A percentile compares a stretch with the other conserved stretches of the same genome.
phyloP scores from a whole-genome alignment of 2,329 filamentous ascomycete species.

The Diaporthe sp. region DNA sequence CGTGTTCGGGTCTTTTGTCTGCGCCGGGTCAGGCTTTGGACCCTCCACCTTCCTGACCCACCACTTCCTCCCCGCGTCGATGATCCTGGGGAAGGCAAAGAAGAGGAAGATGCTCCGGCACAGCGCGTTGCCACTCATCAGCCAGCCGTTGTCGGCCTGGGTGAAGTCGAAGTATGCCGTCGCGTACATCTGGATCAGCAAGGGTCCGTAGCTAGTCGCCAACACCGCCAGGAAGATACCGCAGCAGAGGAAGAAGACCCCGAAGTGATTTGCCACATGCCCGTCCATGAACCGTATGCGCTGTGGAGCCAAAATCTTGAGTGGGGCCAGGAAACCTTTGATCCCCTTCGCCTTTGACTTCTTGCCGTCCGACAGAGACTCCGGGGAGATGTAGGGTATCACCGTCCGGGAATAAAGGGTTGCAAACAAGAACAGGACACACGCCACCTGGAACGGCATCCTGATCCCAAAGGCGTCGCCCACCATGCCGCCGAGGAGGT shows the following conservation, averaged over 20 bases:
- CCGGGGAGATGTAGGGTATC: constrained; percentile 66
- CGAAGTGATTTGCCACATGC: constrained; percentile 66
- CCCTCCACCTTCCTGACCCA: constrained; percentile 56
- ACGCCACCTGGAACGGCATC: constrained; percentile 75
- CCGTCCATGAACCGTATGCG: constrained; percentile 65
- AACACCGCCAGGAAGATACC: constrained; percentile 76
- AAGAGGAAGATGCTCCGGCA: constrained; percentile 67
- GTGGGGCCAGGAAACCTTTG: constrained; percentile 71
- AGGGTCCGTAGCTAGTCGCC: constrained; percentile 75
- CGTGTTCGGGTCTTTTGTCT: constrained; percentile 1
- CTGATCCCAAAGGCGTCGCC: constrained; percentile 74
- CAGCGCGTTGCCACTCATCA: constrained; percentile 66
- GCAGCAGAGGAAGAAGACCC: constrained; percentile 72
- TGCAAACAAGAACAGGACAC: constrained; percentile 66
- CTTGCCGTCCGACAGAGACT: constrained; percentile 52
- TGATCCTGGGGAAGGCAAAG: constrained; percentile 63
- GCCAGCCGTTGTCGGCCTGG: constrained; percentile 65
- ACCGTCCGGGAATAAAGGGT: constrained; percentile 58
- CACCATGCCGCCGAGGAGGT: constrained; percentile 74
- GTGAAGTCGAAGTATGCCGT: constrained; percentile 65
- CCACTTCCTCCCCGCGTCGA: constrained; percentile 60
- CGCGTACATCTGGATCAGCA: constrained; percentile 70
- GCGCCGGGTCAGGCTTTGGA: constrained; percentile 46
- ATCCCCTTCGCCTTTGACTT: constrained; percentile 55
- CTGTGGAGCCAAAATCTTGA: constrained; percentile 71